These are phyloP conservation scores for Ophiostoma perfectum DNA, from an alignment of 2,329 filamentous ascomycete genomes.

Conservation along the genomic window DNA sequence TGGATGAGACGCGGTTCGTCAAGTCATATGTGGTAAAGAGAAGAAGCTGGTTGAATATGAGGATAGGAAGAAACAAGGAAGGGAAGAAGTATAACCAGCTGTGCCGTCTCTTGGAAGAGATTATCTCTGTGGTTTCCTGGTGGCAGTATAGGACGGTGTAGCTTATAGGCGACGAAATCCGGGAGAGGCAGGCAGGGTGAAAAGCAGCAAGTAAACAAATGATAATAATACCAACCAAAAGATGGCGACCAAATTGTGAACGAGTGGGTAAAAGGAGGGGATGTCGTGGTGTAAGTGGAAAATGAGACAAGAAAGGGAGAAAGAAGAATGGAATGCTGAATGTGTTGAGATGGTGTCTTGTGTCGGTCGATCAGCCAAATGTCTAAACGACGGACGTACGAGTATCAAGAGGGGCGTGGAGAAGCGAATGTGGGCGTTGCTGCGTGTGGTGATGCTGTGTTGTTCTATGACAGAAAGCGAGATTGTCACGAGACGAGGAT, in stretches of 20 bases:
- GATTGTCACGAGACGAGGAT: neutral
- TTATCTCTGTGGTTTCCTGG: neutral
- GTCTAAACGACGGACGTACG: neutral
- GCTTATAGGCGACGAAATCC: neutral
- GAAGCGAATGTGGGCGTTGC: neutral
- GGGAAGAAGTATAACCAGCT: neutral
- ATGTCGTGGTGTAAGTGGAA: conserved; percentile 2
- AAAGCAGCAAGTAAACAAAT: conserved; percentile 10
- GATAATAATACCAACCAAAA: neutral
- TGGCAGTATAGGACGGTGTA: neutral
- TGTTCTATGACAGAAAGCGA: neutral
- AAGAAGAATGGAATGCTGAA: conserved; percentile 6
- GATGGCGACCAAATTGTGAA: conserved; percentile 16
- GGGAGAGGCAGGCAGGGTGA: neutral
- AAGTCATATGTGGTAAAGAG: neutral
- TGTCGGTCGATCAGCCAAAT: neutral
- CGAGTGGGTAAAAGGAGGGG: conserved; percentile 4
- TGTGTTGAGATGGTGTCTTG: conserved; percentile 7
- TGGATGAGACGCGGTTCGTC: neutral
- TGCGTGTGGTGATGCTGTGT: neutral
- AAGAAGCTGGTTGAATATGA: neutral
- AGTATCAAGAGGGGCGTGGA: neutral
- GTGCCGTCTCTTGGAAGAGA: neutral
- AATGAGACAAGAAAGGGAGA: neutral
- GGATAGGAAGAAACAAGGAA: neutral